Evolutionary conservation across 2,329 filamentous ascomycete genomes (phyloP).

Genomic region (Hypoxylon sp.): DNA sequence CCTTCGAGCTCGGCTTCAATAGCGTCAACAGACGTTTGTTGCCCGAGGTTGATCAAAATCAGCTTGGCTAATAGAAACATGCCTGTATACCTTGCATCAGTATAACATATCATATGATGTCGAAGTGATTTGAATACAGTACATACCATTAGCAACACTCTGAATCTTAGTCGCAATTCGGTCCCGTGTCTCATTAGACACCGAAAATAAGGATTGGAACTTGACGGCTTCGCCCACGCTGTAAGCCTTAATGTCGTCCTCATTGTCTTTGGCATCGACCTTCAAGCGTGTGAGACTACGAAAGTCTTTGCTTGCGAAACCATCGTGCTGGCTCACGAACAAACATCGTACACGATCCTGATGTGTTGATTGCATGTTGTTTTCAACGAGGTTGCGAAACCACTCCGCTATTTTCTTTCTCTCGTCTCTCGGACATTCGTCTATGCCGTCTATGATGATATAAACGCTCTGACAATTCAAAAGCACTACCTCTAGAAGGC

Average conservation of each 20-base stretch:
- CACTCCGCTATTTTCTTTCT: slow-evolving; percentile 47
- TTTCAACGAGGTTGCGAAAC: slow-evolving; percentile 40
- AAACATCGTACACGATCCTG: slow-evolving; percentile 44
- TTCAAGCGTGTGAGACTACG: slow-evolving; percentile 34
- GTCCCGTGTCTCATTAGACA: slow-evolving; percentile 3
- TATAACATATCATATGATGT: background rate
- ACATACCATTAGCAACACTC: background rate
- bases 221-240: slow-evolving; percentile 15
- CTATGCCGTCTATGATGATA: slow-evolving; percentile 53
- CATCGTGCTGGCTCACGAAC: slow-evolving; percentile 52
- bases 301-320: slow-evolving; percentile 45
- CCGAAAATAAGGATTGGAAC: background rate
- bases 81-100: slow-evolving; percentile 13
- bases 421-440: slow-evolving; percentile 51
- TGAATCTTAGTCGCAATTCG: slow-evolving; percentile 1
- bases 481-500: slow-evolving; percentile 45
- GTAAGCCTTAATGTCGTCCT: slow-evolving; percentile 48
- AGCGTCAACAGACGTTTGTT: slow-evolving; percentile 20
- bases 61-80: slow-evolving; percentile 33
- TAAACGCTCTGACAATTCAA: slow-evolving; percentile 44
- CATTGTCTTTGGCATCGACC: slow-evolving; percentile 44
- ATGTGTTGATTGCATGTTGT: slow-evolving; percentile 22
- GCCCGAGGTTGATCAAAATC: slow-evolving; percentile 26
- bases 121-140: background rate
- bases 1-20: slow-evolving; percentile 40